Conservation (phyloP, 2,329 filamentous ascomycete genomes). For the Leptoxyphium fumago region DNA sequence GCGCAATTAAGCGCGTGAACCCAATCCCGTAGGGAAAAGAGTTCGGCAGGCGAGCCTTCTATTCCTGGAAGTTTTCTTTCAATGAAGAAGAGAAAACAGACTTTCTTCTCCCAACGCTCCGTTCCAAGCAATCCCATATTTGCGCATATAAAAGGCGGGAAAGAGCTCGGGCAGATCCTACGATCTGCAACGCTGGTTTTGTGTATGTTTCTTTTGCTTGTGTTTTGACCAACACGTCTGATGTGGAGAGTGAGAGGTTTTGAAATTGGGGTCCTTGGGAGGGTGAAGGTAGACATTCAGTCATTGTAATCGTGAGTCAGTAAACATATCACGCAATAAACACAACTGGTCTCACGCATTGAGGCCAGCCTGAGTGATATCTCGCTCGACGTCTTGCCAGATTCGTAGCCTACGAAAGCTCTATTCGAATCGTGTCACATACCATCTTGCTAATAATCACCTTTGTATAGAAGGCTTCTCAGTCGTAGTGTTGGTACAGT, state of each 20-base stretch:
- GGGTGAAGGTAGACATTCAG: neutral
- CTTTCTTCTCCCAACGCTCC: slow-evolving; percentile 31
- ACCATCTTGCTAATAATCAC: neutral
- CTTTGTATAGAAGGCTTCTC: slow-evolving; percentile 1
- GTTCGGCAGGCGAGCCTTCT: slow-evolving; percentile 20
- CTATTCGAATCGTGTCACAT: neutral
- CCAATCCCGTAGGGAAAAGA: slow-evolving; percentile 1
- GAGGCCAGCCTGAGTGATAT: neutral
- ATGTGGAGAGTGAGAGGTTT: neutral
- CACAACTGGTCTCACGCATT: neutral
- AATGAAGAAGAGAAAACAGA: slow-evolving; percentile 3
- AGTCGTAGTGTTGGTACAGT: slow-evolving; percentile 31
- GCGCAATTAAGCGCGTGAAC: slow-evolving; percentile 13
- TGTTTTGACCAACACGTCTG: no score
- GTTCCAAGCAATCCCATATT: slow-evolving; percentile 26
- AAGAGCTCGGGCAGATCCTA: slow-evolving; percentile 28
- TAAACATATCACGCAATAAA: neutral
- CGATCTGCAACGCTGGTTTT: slow-evolving; percentile 29
- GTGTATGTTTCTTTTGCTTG: slow-evolving; percentile 1
- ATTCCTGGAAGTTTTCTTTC: slow-evolving; percentile 12
- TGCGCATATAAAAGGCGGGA: slow-evolving; percentile 10
- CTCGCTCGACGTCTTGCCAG: neutral
- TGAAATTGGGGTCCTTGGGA: neutral
- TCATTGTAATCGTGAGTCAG: neutral
- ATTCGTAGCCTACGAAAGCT: neutral